A percentile compares a stretch with the other conserved stretches of the same genome.
Conservation (phyloP, 768 basidiomycete species). For the Hypholoma fasciculare region DNA sequence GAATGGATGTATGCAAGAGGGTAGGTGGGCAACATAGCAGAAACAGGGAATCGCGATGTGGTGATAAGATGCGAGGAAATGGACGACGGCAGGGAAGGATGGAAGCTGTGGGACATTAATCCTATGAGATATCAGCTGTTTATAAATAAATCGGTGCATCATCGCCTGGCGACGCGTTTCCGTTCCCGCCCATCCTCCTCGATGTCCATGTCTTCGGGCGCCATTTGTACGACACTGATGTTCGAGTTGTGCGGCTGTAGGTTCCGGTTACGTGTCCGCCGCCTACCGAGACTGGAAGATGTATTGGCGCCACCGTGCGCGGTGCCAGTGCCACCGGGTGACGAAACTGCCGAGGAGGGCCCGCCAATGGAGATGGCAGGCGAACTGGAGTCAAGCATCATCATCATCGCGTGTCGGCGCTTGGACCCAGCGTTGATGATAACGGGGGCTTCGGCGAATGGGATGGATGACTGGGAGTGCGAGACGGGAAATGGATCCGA, state of each 20-base stretch:
- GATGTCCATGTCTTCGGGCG: slow-evolving; percentile 64
- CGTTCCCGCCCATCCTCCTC: slow-evolving; percentile 77
- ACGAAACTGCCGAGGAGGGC: slow-evolving; percentile 34
- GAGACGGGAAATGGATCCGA: slow-evolving; percentile 11
- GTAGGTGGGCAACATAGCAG: neutral
- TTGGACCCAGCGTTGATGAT: slow-evolving; percentile 60
- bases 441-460: slow-evolving; percentile 38
- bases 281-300: slow-evolving; percentile 30
- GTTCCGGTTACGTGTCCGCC: slow-evolving; percentile 57
- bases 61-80: slow-evolving; percentile 5
- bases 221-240: slow-evolving; percentile 33
- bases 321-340: slow-evolving; percentile 14
- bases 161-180: slow-evolving; percentile 72
- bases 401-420: slow-evolving; percentile 78
- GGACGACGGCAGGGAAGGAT: neutral
- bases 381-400: slow-evolving; percentile 63
- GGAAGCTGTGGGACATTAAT: neutral
- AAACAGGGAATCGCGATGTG: slow-evolving; percentile 1
- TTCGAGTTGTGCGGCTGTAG: slow-evolving; percentile 38
- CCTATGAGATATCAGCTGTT: neutral
- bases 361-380: slow-evolving; percentile 36
- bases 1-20: slow-evolving; percentile 7
- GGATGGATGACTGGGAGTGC: slow-evolving; percentile 4
- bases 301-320: slow-evolving; percentile 25
- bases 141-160: slow-evolving; percentile 8